phyloP scores from a whole-genome alignment of 331 rosid genomes.

The Spiraea crenata region DNA sequence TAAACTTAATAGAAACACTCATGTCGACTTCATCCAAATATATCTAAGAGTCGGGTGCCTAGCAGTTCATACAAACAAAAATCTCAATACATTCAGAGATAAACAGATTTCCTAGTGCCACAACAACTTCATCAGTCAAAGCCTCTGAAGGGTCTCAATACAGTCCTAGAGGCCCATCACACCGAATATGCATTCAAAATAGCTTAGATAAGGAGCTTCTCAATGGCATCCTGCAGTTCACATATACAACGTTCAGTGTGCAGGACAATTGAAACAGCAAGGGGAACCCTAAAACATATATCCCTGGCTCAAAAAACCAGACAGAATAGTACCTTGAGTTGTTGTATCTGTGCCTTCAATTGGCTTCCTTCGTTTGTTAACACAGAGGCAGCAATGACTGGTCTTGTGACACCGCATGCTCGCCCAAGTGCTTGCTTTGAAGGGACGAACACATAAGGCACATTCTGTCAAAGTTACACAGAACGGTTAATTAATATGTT shows the following conservation, averaged over 20 bases:
- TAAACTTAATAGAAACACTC: background rate
- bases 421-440: slow-evolving; percentile 93
- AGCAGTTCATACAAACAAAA: background rate
- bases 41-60: background rate
- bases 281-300: background rate
- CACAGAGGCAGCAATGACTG: slow-evolving; percentile 86
- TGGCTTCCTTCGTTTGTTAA: slow-evolving; percentile 89
- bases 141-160: slow-evolving; percentile 20
- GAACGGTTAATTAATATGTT: background rate
- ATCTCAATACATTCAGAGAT: background rate
- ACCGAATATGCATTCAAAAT: background rate
- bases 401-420: slow-evolving; percentile 83
- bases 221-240: slow-evolving; percentile 66
- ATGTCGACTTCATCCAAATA: background rate
- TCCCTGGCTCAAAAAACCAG: background rate
- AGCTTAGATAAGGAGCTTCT: slow-evolving; percentile 33
- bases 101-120: background rate
- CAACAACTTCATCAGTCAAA: slow-evolving; percentile 18
- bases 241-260: background rate
- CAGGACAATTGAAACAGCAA: background rate
- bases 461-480: slow-evolving; percentile 49
- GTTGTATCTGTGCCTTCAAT: slow-evolving; percentile 78
- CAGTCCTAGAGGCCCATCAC: slow-evolving; percentile 8
- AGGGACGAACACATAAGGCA: slow-evolving; percentile 79
- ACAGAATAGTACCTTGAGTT: slow-evolving; percentile 60